Conservation (phyloP, 495 filamentous ascomycete species). For the Rhizodiscina lignyota region DNA sequence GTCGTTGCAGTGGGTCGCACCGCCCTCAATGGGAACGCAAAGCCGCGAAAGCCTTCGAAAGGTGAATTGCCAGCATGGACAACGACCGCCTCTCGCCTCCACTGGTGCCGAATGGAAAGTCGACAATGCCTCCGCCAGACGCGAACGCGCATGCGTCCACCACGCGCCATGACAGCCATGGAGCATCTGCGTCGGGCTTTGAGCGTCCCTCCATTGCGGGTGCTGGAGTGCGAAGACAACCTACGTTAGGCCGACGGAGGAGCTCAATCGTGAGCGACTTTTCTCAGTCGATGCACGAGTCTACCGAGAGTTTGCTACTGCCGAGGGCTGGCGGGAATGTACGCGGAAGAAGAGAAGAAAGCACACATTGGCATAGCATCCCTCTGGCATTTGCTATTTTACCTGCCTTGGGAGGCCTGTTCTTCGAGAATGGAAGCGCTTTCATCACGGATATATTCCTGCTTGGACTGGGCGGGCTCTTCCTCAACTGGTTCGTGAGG, state of each 20-base stretch:
- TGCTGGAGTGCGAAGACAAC: background rate
- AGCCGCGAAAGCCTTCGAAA: too few species aligned
- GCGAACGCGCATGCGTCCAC: background rate
- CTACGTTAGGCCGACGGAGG: conserved; percentile 30
- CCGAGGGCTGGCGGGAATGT: conserved; percentile 32
- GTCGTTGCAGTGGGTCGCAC: too few species aligned
- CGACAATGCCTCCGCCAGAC: background rate
- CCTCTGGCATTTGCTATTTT: conserved; percentile 71
- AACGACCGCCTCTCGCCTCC: background rate
- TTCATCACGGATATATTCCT: conserved; percentile 75
- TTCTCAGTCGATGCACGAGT: conserved; percentile 44
- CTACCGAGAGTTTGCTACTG: conserved; percentile 57
- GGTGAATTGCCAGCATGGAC: background rate
- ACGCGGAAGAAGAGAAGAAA: conserved; percentile 22
- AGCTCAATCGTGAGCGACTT: conserved; percentile 64
- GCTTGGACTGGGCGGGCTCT: conserved; percentile 59
- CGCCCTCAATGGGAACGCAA: too few species aligned
- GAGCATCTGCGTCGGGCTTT: background rate
- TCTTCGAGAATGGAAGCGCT: conserved; percentile 69
- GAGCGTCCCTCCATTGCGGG: background rate
- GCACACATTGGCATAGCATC: conserved; percentile 55
- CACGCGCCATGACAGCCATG: background rate
- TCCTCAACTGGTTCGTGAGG: conserved; percentile 86
- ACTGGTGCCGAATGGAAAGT: background rate
- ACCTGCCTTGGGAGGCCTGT: conserved; percentile 66